Percentiles rank a stretch among this genome's conserved stretches.
These are phyloP conservation scores for Populus nigra DNA, from an alignment of 345 rosid species.

Conservation along the genomic window DNA sequence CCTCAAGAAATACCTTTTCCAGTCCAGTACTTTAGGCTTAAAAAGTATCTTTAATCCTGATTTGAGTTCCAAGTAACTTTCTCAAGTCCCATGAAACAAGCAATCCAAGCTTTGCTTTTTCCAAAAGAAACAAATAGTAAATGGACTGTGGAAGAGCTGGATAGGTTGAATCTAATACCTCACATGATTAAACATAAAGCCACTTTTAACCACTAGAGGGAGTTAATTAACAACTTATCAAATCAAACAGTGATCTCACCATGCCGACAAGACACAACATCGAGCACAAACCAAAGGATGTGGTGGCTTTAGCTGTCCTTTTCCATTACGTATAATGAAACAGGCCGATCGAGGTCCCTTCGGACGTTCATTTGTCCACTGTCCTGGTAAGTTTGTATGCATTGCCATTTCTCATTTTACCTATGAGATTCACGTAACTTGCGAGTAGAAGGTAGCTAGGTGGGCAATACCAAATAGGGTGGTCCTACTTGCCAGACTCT, in stretches of 20 bases:
- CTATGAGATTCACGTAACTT: too few relatives aligned
- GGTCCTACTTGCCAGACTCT: not conserved
- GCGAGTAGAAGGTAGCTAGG: too few relatives aligned
- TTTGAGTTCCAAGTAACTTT: not conserved
- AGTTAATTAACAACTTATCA: not conserved
- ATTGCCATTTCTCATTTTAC: too few relatives aligned
- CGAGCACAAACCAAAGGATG: not conserved
- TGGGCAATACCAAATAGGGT: not conserved
- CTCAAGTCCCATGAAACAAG: not conserved
- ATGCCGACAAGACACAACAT: not conserved
- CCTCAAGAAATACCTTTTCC: not conserved
- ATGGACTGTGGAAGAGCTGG: too few relatives aligned
- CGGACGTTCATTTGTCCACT: not conserved
- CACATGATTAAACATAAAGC: not conserved
- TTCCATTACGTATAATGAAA: not conserved
- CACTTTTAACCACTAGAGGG: not conserved
- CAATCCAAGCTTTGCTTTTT: not conserved
- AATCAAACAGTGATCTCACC: not conserved
- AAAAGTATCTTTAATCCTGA: not conserved
- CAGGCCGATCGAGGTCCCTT: not conserved
- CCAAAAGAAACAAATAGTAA: not conserved
- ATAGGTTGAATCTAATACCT: not conserved
- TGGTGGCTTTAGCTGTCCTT: not conserved
- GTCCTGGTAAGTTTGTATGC: too few relatives aligned
- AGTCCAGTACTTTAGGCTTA: not conserved